Evolutionary conservation across 805 yeast genomes (phyloP).

Genomic region (Zygosaccharomyces rouxii): DNA sequence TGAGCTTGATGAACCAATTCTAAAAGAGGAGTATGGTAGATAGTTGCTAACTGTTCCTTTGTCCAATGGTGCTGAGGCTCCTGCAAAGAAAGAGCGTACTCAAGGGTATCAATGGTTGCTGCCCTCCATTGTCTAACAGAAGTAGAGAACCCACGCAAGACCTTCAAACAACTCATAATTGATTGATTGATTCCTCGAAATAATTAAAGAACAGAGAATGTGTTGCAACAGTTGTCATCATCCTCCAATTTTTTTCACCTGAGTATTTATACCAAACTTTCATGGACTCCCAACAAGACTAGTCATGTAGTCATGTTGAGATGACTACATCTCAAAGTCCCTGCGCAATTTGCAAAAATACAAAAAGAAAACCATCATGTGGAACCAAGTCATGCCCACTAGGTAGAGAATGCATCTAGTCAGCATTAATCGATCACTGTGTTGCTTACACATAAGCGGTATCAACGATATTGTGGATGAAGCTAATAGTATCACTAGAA

Average conservation of each 20-base stretch:
- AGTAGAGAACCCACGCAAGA: constrained; percentile 1
- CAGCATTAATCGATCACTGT: neutral
- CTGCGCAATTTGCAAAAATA: constrained; percentile 5
- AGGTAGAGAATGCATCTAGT: constrained; percentile 1
- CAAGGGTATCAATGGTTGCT: neutral
- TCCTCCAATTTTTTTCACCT: neutral
- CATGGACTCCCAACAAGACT: neutral
- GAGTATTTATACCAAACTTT: neutral
- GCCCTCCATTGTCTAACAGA: neutral
- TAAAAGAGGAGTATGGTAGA: constrained; percentile 62
- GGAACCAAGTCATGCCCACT: constrained; percentile 4
- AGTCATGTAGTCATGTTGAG: neutral
- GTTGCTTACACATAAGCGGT: constrained; percentile 2
- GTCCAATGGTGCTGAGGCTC: constrained; percentile 49
- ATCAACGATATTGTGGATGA: neutral
- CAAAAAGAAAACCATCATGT: constrained; percentile 6
- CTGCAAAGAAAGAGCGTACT: constrained; percentile 32
- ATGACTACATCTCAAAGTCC: constrained; percentile 4
- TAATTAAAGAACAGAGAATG: neutral
- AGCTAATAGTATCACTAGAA: constrained; percentile 1
- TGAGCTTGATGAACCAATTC: constrained; percentile 59
- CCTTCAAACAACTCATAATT: neutral
- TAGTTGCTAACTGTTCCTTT: constrained; percentile 51
- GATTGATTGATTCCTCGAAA: neutral
- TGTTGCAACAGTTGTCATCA: neutral